phyloP scores from a whole-genome alignment of 768 basidiomycete species.

The Epithele typhae region DNA sequence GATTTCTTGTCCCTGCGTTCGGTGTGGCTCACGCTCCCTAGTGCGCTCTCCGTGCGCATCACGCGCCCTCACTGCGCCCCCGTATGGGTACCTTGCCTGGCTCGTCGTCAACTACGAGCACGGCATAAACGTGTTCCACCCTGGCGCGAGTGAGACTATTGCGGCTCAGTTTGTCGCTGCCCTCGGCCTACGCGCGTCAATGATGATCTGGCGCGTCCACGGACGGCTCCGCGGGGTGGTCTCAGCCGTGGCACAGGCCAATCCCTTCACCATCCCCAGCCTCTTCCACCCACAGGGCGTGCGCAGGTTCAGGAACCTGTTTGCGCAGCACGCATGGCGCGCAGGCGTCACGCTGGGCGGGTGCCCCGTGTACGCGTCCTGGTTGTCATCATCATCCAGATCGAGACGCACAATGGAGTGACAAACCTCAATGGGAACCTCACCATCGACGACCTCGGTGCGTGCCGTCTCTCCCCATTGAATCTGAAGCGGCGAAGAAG shows the following conservation, averaged over 20 bases:
- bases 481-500: too few species aligned
- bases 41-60: conserved; percentile 51
- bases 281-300: conserved; percentile 60
- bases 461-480: conserved; percentile 11
- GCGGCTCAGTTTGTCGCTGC: conserved; percentile 52
- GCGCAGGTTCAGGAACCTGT: conserved; percentile 63
- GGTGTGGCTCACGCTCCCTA: conserved; percentile 65
- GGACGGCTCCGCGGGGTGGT: conserved; percentile 51
- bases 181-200: conserved; percentile 40
- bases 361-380: conserved; percentile 46
- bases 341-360: conserved; percentile 36
- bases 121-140: conserved; percentile 51
- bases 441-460: conserved; percentile 33
- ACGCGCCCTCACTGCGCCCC: conserved; percentile 55
- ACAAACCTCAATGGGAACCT: conserved; percentile 39
- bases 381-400: conserved; percentile 35
- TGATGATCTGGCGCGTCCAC: conserved; percentile 47
- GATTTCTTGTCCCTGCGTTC: conserved; percentile 62
- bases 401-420: conserved; percentile 37
- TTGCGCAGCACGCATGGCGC: conserved; percentile 56
- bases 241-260: conserved; percentile 54
- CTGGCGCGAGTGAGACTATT: conserved; percentile 52
- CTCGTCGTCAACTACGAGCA: conserved; percentile 68
- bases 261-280: conserved; percentile 49
- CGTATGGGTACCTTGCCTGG: conserved; percentile 53